Evolutionary conservation across 352 stramenopile species (phyloP).

Genomic region (Globisporangium recalcitrans): DNA sequence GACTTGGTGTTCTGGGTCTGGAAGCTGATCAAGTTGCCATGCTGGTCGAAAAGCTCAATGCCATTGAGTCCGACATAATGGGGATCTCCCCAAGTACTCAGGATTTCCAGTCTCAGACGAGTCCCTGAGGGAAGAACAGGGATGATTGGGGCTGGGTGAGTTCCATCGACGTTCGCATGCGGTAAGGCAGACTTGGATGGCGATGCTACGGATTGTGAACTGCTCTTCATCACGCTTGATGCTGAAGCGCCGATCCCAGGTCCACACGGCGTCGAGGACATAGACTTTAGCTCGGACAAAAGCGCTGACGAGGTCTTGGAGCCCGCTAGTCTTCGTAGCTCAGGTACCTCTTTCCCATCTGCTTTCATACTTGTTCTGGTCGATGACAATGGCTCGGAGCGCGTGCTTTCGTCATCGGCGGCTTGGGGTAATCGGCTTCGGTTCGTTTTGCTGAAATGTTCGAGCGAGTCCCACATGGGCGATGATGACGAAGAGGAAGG

Average conservation of each 20-base stretch:
- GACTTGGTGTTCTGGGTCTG: slow-evolving; percentile 43
- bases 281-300: slow-evolving; percentile 10
- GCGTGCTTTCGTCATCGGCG: slow-evolving; percentile 7
- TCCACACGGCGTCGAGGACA: slow-evolving; percentile 2
- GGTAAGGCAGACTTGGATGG: no score
- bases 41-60: slow-evolving; percentile 83
- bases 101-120: slow-evolving; percentile 66
- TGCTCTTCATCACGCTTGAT: neutral
- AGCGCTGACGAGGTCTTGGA: slow-evolving; percentile 13
- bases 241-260: neutral
- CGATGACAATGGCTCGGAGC: neutral
- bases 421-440: slow-evolving; percentile 39
- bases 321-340: neutral
- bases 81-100: slow-evolving; percentile 86
- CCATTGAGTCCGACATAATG: slow-evolving; percentile 89
- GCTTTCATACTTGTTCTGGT: neutral
- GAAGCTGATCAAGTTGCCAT: slow-evolving; percentile 51
- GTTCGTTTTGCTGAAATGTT: slow-evolving; percentile 80
- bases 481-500: neutral
- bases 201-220: neutral
- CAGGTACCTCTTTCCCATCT: slow-evolving; percentile 1
- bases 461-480: slow-evolving; percentile 60
- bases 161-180: neutral
- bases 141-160: slow-evolving; percentile 20
- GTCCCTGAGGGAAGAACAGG: slow-evolving; percentile 60